Conservation (phyloP, 164 flowering plant genomes). For the Vitis rotundifolia region DNA sequence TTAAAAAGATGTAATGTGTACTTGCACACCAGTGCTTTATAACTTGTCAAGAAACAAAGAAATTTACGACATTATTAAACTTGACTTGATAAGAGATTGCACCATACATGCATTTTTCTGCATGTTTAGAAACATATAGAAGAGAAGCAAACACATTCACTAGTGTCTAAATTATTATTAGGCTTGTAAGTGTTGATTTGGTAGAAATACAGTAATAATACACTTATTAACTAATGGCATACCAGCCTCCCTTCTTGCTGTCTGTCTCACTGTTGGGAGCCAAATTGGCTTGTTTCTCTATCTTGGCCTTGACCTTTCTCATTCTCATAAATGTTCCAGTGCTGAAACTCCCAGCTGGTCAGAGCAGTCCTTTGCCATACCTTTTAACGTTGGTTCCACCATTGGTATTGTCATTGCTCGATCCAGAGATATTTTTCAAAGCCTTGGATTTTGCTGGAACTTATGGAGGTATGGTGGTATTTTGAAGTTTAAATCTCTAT, state of each 20-base stretch:
- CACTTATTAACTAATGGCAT: not conserved
- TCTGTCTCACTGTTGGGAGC: not conserved
- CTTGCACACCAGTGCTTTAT: not conserved
- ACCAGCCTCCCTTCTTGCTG: too few species aligned
- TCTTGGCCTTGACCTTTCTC: too few species aligned
- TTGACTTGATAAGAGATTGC: too few species aligned
- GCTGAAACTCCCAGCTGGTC: slow-evolving; percentile 78
- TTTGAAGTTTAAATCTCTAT: not conserved
- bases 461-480: slow-evolving; percentile 74
- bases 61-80: too few species aligned
- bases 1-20: not conserved
- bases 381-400: slow-evolving; percentile 80
- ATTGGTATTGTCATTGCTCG: slow-evolving; percentile 63
- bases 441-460: slow-evolving; percentile 99
- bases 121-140: not conserved
- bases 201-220: too few species aligned
- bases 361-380: slow-evolving; percentile 71
- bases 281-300: not conserved
- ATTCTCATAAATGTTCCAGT: slow-evolving; percentile 42
- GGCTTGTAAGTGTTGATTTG: not conserved
- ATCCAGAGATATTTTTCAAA: slow-evolving; percentile 94
- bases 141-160: not conserved
- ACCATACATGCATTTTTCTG: too few species aligned
- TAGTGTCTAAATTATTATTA: not conserved
- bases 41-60: not conserved